Base-by-base conservation (phyloP, 108 stramenopile species). In the Mayamaea pseudoterrestris region DNA sequence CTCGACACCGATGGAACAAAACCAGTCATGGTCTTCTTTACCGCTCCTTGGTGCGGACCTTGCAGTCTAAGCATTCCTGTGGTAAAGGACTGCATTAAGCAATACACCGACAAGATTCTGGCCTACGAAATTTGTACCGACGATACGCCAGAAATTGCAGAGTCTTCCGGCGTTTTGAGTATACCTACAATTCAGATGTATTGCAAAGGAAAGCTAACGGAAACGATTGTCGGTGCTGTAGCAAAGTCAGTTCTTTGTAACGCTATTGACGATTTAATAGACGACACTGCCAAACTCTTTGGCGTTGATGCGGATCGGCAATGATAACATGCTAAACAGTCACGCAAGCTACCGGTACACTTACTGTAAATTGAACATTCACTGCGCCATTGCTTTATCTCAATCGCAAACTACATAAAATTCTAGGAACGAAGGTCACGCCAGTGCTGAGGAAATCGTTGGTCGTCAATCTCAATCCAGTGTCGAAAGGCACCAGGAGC, bases 151-250 rank as follows among this genome's bases (percentile, higher is more conserved):
- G 86, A 89, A 52, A 65, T 81, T 21, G 79, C 81, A 25, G 62
- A 61, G 30, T 55, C 66, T 29, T 65, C 72, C 8, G 81, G 81
- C 1, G 74, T 89, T 9, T 41, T 72, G 20, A 83, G 81, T 47
- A 83, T 89, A 53, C 86, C 86, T n/a, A 83, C 86, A 3, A 89
- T 89, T 60, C 81, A 78, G 51, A 47, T 89, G 21, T 89, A 80
- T 50, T 60, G 61, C 40, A 39, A 49, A 18, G 81, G 79, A 18
- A 49, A 73, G 44, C 50, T 74, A 26, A 32, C 54, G 53, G 86
- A 89, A 42, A 83, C 81, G 0, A 83, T 89, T 58, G 79, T 89
- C 8, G 86, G 86, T 0, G 83, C 81, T 50, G 86, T 89, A 5
- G 78, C 81, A 17, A 76, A 74, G 55, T 83, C 76, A 44, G 86